Evolutionary conservation across 2,329 filamentous ascomycete species (phyloP).

Genomic region (Mycosphaerella sp.): DNA sequence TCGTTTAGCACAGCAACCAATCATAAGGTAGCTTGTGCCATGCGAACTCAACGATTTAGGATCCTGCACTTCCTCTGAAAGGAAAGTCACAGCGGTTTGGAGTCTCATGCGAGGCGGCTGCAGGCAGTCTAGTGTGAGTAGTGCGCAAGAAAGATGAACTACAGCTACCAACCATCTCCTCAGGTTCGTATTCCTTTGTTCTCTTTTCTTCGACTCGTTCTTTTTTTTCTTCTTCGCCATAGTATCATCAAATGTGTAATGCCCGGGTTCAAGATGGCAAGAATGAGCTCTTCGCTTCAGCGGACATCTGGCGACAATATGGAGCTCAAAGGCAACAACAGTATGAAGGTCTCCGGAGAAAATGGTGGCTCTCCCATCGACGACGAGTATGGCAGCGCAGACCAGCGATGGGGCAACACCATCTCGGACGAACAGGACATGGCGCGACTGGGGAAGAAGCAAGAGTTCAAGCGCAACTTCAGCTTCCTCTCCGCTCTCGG

Average conservation of each 20-base stretch:
- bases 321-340: slow-evolving; percentile 7
- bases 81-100: slow-evolving; percentile 3
- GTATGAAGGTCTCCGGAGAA: slow-evolving; percentile 1
- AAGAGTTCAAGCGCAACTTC: slow-evolving; percentile 30
- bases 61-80: slow-evolving; percentile 3
- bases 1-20: background rate
- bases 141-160: slow-evolving; percentile 2
- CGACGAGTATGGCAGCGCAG: slow-evolving; percentile 5
- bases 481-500: slow-evolving; percentile 27
- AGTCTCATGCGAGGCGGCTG: slow-evolving; percentile 2
- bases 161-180: slow-evolving; percentile 5
- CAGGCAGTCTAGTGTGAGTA: background rate
- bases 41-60: slow-evolving; percentile 1
- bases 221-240: no score
- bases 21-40: slow-evolving; percentile 1
- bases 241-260: no score
- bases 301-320: slow-evolving; percentile 4
- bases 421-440: slow-evolving; percentile 23
- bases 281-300: slow-evolving; percentile 6
- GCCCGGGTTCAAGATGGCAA: slow-evolving; percentile 3
- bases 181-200: slow-evolving; percentile 1
- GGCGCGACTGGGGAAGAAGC: slow-evolving; percentile 29
- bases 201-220: background rate
- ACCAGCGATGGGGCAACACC: slow-evolving; percentile 13
- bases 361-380: slow-evolving; percentile 10